Evolutionary conservation across 441 rosid species (phyloP).

Genomic region (Kokia cookei): DNA sequence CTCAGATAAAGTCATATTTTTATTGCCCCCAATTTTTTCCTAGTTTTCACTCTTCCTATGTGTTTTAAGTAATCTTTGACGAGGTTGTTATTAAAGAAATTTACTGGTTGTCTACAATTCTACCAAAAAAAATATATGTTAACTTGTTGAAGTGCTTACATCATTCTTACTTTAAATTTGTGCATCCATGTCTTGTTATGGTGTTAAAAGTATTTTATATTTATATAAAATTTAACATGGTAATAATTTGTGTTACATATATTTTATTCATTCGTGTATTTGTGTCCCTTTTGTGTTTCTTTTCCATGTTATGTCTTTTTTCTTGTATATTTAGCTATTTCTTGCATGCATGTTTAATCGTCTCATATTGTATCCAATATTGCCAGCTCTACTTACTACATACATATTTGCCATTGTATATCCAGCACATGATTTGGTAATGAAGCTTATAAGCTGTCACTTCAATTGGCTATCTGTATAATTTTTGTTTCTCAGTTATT

Average conservation of each 20-base stretch:
- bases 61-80: constrained; percentile 73
- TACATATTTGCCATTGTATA: not conserved
- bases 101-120: not conserved
- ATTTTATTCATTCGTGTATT: not conserved
- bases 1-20: not conserved
- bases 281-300: not conserved
- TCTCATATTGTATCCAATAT: not conserved
- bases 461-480: constrained; percentile 2
- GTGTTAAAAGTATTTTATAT: too few species aligned
- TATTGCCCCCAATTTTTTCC: not conserved
- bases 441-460: not conserved
- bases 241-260: not conserved
- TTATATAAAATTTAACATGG: too few species aligned
- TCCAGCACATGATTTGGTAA: not conserved
- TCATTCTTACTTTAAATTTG: not conserved
- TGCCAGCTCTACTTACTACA: not conserved
- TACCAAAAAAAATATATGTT: not conserved
- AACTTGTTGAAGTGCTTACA: not conserved
- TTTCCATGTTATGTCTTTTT: not conserved
- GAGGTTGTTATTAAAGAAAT: not conserved
- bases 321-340: not conserved
- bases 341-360: not conserved
- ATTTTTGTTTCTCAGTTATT: not conserved
- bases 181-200: too few species aligned
- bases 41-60: constrained; percentile 39